Evolutionary conservation across 2,329 filamentous ascomycete species (phyloP).

Genomic region (Microdochium nivale): DNA sequence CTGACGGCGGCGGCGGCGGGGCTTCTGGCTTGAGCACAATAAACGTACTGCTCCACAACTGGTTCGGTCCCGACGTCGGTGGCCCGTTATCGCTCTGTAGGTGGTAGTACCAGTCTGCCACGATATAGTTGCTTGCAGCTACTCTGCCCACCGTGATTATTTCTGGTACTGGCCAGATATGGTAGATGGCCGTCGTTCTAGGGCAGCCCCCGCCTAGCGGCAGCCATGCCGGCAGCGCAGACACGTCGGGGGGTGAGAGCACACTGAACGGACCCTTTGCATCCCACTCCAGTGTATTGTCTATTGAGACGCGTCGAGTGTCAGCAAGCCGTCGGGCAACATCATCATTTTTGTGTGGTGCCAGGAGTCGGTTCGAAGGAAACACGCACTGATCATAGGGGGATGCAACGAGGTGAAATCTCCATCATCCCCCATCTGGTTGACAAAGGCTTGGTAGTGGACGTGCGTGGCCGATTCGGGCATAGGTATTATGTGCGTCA

Average conservation of each 20-base stretch:
- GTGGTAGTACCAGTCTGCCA: not conserved
- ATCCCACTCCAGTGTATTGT: not conserved
- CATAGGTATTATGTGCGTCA: not conserved
- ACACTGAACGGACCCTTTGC: not conserved
- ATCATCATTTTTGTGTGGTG: not conserved
- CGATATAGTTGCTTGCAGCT: not conserved
- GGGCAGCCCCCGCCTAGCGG: not conserved
- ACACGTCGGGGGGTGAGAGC: not conserved
- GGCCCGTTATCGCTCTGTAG: not conserved
- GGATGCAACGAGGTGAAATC: not conserved
- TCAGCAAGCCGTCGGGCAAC: not conserved
- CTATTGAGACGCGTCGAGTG: not conserved
- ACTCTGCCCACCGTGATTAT: not conserved
- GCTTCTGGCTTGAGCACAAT: not conserved
- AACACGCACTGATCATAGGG: not conserved
- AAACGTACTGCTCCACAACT: not conserved
- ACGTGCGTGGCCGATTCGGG: not conserved
- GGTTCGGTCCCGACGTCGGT: not conserved
- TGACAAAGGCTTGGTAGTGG: not conserved
- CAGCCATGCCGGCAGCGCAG: not conserved
- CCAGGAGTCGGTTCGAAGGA: not conserved
- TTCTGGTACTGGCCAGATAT: not conserved
- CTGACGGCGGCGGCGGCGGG: not conserved
- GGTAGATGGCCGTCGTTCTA: not conserved
- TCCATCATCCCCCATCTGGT: not conserved